Conservation (phyloP, 257 asterid species). For the Capsicum pubescens region DNA sequence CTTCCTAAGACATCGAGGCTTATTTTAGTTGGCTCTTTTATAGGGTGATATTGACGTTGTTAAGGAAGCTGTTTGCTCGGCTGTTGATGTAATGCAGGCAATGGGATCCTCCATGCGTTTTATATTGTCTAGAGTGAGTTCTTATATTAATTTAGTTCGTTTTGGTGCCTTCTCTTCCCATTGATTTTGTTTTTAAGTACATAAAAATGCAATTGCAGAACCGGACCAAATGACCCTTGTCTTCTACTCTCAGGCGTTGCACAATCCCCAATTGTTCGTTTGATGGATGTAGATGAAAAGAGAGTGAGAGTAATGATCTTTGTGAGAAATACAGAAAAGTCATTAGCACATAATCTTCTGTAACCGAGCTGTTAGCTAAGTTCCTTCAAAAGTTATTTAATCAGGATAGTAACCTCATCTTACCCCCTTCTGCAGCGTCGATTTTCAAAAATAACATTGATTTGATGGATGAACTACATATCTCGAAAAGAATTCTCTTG, state of each 20-base stretch:
- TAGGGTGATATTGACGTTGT: slow-evolving; percentile 72
- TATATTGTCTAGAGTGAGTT: slow-evolving; percentile 59
- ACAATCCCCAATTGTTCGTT: neutral
- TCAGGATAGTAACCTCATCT: slow-evolving; percentile 4
- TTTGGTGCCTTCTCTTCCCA: neutral
- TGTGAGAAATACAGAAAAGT: neutral
- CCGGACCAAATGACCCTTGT: neutral
- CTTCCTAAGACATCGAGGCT: slow-evolving; percentile 21
- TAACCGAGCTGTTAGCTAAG: neutral
- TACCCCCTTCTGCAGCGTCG: neutral
- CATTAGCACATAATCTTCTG: neutral
- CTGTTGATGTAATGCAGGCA: slow-evolving; percentile 79
- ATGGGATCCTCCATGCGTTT: slow-evolving; percentile 70
- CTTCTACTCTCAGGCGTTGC: neutral
- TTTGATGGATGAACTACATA: neutral
- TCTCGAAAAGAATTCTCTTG: neutral
- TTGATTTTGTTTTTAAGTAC: slow-evolving; percentile 13
- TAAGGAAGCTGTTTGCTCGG: slow-evolving; percentile 73
- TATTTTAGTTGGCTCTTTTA: slow-evolving; percentile 30
- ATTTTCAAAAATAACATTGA: neutral
- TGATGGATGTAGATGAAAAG: neutral
- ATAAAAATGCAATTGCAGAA: slow-evolving; percentile 18
- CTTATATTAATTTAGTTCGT: neutral
- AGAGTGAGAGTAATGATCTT: neutral
- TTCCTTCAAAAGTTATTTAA: slow-evolving; percentile 3